These are phyloP conservation scores for Aureobasidium sp. DNA, from an alignment of 2,329 filamentous ascomycete genomes.

Conservation along the genomic window DNA sequence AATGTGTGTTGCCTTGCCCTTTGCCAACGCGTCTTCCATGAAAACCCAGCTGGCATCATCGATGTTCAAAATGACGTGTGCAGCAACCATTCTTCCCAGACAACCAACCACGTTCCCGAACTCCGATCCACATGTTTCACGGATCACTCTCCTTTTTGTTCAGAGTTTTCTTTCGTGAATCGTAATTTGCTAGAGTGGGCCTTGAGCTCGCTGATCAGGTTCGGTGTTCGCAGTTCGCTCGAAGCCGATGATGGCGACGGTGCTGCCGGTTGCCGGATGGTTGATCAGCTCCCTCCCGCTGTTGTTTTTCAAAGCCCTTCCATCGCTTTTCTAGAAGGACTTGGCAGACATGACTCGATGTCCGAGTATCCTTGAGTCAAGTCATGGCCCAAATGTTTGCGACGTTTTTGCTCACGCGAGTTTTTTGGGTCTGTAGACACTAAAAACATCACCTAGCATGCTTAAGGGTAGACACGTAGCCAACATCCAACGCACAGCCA, in stretches of 20 bases:
- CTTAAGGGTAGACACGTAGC: background rate
- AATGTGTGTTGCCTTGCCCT: background rate
- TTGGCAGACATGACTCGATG: background rate
- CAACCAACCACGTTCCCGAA: background rate
- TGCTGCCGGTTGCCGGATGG: background rate
- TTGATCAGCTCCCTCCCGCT: background rate
- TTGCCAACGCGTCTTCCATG: background rate
- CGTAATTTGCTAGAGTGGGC: background rate
- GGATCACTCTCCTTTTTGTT: background rate
- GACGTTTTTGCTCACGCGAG: constrained; percentile 5
- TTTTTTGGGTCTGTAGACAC: background rate
- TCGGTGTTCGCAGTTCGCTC: background rate
- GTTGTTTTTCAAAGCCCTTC: background rate
- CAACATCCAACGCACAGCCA: background rate
- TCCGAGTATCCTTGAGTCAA: background rate
- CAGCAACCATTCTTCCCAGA: background rate
- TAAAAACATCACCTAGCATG: background rate
- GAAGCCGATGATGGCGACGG: background rate
- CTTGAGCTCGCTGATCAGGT: background rate
- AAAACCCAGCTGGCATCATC: constrained; percentile 1
- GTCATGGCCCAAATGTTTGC: background rate
- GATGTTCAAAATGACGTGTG: constrained; percentile 2
- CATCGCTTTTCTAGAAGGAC: background rate
- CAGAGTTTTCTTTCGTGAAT: background rate
- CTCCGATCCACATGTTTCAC: background rate